phyloP scores from a whole-genome alignment of 2,329 filamentous ascomycete species.

The Neonectria ditissima region DNA sequence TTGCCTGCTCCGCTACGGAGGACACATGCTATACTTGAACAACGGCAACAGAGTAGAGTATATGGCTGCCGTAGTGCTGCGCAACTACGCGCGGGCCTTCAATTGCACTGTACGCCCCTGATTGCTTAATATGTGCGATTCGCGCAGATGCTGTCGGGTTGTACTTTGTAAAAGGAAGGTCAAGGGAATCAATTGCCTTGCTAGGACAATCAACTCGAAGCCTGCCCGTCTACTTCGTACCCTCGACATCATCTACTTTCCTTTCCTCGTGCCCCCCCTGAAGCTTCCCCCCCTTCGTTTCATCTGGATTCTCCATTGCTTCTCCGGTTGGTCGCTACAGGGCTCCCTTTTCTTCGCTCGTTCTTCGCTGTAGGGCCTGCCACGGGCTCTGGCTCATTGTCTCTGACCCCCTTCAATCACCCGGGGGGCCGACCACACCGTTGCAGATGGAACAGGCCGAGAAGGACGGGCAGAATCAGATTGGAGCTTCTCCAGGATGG shows the following conservation, averaged over 20 bases:
- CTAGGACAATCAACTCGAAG: constrained; percentile 15
- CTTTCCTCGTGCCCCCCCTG: constrained; percentile 6
- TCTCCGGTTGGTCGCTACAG: constrained; percentile 19
- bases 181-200: neutral
- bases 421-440: neutral
- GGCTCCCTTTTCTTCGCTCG: neutral
- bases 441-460: neutral
- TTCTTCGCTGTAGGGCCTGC: neutral
- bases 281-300: constrained; percentile 20
- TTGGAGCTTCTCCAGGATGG: neutral
- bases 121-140: neutral
- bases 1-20: neutral
- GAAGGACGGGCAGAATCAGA: neutral
- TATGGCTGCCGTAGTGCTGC: neutral
- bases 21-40: neutral
- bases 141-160: neutral
- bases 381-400: constrained; percentile 10
- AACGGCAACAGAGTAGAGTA: neutral
- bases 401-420: constrained; percentile 11
- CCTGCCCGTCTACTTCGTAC: neutral
- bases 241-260: constrained; percentile 19
- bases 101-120: neutral
- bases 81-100: neutral
- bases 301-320: constrained; percentile 16
- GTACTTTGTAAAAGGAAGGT: neutral